Base-by-base conservation (phyloP, 805 yeast species). In the Sugiyamaella floridensis region DNA sequence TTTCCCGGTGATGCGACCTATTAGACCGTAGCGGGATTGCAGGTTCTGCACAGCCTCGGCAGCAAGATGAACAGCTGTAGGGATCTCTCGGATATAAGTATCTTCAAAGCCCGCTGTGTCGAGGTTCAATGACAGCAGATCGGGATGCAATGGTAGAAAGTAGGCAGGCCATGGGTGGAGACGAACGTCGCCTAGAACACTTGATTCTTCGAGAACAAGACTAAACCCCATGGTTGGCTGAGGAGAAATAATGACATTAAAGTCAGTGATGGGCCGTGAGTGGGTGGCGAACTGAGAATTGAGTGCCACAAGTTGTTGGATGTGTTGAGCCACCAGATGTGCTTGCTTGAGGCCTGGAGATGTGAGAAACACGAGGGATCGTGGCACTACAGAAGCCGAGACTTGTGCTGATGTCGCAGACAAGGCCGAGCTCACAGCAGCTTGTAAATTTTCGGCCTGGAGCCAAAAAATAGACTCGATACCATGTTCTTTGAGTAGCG, bases 1-100 rank as follows among this genome's bases (percentile, higher is more conserved):
- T 59, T 83, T 79, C 12, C 81, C 76, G 45, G 74, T 80, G 2
- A 76, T 66, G 53, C 82, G 79, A 41, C 83, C 81, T 29, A 82
- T 68, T 53, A 66, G 71, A 37, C 72, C 76, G 50, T 67, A 79
- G 49, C 58, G 37, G 2, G 64, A 53, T 48, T 77, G 74, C 11
- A 83, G 54, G 20, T 72, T 67, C 14, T 83, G 65, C 40, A 86
- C 60, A 0, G 80, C 69, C 29, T 74, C 67, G 0, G 86, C 78
- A 2, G 85, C 60, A 44, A 65, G 60, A 22, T 77, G 71, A 0
- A 82, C 68, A 7, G 80, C 74, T 26, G 73, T 67, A 2, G 78
- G 59, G 1, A 82, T 75, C 37, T 74, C 67, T 26, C 72, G 63
- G 12, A 73, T 65, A 58, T 82, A 79, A 18, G 76, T 62, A 16